Base-by-base conservation (phyloP, 2,329 filamentous ascomycete species). In the Aotearoamyces nothofagi region DNA sequence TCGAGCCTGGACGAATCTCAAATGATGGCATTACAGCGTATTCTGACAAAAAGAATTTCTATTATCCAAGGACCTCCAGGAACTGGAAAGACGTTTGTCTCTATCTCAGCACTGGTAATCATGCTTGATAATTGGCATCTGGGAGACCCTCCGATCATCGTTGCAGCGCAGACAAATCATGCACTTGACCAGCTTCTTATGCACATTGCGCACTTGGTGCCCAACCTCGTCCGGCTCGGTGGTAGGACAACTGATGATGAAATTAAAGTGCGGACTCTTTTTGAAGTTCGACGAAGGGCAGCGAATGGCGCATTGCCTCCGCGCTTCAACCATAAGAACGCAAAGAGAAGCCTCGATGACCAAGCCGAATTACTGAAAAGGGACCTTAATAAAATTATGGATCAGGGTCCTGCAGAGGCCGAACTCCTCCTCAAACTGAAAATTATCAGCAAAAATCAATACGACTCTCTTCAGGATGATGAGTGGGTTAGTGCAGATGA, bases 131-230 rank as follows among this genome's bases (percentile, higher is more conserved):
- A 78, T 30, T 61, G 69, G 43, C 46, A 49, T 2, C 42, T 46
- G 2, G 57, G 52, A 0, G 69, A 76, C 33, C 64, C 73, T 6
- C 80, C 80, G 0, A 73, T 94, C 16, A 62, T 93, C 12, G 61
- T 93, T 3, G 68, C 83, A 0, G 83, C 82, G 5, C 83, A 93
- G 42, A 94, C 84, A 0, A 94, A 94, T 34, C 83, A 93, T 50
- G 84, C 84, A 0, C 56, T 93, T 0, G 84, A 94, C 41, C 84
- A 93, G 45, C 58, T 94, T 0, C 57, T 93, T 0, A 46, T 44
- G 17, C 43, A 49, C 24, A 35, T 51, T 10, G 17, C 41, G 8
- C 24, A 26, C 5, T 78, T 77, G 39, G 73, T 78, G 40, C 50
- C 55, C 0, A 62, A 69, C 1, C 73, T 84, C 33, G 55, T 77